Evolutionary conservation across 2,329 filamentous ascomycete species (phyloP).

Genomic region (Raffaelea arxii): DNA sequence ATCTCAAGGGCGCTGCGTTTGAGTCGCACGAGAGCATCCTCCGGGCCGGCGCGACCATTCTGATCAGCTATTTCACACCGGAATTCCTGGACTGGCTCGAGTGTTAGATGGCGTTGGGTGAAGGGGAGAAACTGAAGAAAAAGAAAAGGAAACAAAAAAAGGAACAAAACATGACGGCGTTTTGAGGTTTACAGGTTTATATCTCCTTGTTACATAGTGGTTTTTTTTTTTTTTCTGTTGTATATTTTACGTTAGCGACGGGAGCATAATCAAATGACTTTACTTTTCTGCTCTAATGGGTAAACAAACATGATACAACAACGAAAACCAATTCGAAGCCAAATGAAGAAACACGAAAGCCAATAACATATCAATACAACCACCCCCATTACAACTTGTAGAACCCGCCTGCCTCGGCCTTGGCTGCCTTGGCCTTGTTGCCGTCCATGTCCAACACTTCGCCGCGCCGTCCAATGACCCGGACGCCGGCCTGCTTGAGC

Average conservation of each 20-base stretch:
- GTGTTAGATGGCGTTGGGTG: conserved; percentile 3
- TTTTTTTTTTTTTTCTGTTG: no score
- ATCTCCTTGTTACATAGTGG: no score
- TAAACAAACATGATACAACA: no score
- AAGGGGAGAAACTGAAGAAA: neutral
- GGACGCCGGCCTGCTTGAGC: conserved; percentile 64
- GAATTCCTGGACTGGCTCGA: conserved; percentile 59
- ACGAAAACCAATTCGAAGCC: no score
- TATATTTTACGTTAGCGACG: no score
- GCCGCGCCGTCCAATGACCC: conserved; percentile 84
- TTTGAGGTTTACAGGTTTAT: no score
- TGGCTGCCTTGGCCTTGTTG: conserved; percentile 53
- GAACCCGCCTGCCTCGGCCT: conserved; percentile 41
- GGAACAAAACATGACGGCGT: neutral
- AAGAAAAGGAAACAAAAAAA: neutral
- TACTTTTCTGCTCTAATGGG: no score
- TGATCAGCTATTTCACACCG: conserved; percentile 90
- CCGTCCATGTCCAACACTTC: conserved; percentile 77
- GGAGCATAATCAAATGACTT: no score
- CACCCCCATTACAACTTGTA: conserved; percentile 60
- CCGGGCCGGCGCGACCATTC: conserved; percentile 83
- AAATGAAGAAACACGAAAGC: no score
- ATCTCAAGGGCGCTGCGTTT: conserved; percentile 87
- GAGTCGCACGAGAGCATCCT: conserved; percentile 91
- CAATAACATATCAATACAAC: no score